Conservation (phyloP, 2,329 filamentous ascomycete genomes). For the Passalora sequoiae region DNA sequence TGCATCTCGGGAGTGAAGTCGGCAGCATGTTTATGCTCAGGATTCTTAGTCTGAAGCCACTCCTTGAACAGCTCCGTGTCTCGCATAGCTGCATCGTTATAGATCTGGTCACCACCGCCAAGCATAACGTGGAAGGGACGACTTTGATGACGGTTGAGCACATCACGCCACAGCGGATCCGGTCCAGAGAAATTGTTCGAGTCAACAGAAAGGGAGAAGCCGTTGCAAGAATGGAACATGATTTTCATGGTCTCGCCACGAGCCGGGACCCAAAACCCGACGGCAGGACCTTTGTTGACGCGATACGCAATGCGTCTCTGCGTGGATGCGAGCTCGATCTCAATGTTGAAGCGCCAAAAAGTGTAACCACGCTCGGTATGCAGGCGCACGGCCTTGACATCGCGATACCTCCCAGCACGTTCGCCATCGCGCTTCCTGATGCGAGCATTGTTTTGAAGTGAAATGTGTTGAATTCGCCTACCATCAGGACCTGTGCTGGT, state of each 20-base stretch:
- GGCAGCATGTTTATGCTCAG: conserved; percentile 69
- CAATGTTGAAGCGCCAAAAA: conserved; percentile 96
- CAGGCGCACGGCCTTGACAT: conserved; percentile 74
- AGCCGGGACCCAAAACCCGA: conserved; percentile 91
- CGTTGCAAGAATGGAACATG: conserved; percentile 98
- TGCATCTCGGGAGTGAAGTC: conserved; percentile 79
- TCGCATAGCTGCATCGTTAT: conserved; percentile 78
- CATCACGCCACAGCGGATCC: conserved; percentile 94
- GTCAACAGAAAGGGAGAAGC: conserved; percentile 78
- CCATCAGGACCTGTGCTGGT: conserved; percentile 22
- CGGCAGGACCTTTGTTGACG: conserved; percentile 83
- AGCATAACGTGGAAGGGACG: conserved; percentile 97
- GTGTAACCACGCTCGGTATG: conserved; percentile 83
- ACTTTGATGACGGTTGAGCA: conserved; percentile 85
- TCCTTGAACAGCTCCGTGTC: conserved; percentile 72
- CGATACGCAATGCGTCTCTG: conserved; percentile 90
- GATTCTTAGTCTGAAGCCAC: conserved; percentile 78
- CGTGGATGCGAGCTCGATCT: conserved; percentile 72
- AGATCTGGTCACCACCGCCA: conserved; percentile 93
- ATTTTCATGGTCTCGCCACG: conserved; percentile 87
- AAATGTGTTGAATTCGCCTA: conserved; percentile 30
- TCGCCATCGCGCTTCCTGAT: conserved; percentile 66
- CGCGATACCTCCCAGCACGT: conserved; percentile 71
- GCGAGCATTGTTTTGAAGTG: conserved; percentile 41
- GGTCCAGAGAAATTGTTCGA: conserved; percentile 79